Conservation (phyloP, 768 basidiomycete species). For the Kwoniella dejecticola region DNA sequence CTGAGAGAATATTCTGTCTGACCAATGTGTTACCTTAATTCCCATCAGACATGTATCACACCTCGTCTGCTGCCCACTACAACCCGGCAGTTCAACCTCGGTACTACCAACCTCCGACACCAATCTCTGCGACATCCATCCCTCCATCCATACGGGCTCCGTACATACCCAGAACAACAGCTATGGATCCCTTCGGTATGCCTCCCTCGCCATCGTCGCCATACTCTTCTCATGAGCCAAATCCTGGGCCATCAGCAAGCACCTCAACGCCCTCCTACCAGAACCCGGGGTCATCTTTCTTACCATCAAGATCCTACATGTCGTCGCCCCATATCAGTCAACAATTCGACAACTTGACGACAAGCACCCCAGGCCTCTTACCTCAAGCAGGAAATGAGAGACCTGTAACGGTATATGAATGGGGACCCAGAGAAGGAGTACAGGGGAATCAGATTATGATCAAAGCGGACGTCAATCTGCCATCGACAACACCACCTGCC, state of each 20-base stretch:
- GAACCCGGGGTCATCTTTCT: slow-evolving; percentile 8
- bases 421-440: slow-evolving; percentile 67
- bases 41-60: slow-evolving; percentile 23
- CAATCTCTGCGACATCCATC: slow-evolving; percentile 2
- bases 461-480: slow-evolving; percentile 63
- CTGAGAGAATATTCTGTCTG: background rate
- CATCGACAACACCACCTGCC: slow-evolving; percentile 62
- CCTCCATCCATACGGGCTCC: background rate
- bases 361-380: background rate
- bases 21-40: background rate
- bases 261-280: slow-evolving; percentile 31
- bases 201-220: slow-evolving; percentile 20
- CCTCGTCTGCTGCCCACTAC: slow-evolving; percentile 9
- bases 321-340: slow-evolving; percentile 9
- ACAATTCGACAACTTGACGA: slow-evolving; percentile 11
- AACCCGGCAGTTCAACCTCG: slow-evolving; percentile 15
- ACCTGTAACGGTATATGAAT: slow-evolving; percentile 60
- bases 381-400: background rate
- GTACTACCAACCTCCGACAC: slow-evolving; percentile 22
- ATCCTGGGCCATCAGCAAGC: slow-evolving; percentile 4
- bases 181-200: slow-evolving; percentile 21
- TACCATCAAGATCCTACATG: slow-evolving; percentile 14
- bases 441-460: slow-evolving; percentile 68
- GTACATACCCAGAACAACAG: slow-evolving; percentile 11
- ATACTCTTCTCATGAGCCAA: slow-evolving; percentile 20